Conservation (phyloP, 768 basidiomycete genomes). For the Pleurotus ostreatus region DNA sequence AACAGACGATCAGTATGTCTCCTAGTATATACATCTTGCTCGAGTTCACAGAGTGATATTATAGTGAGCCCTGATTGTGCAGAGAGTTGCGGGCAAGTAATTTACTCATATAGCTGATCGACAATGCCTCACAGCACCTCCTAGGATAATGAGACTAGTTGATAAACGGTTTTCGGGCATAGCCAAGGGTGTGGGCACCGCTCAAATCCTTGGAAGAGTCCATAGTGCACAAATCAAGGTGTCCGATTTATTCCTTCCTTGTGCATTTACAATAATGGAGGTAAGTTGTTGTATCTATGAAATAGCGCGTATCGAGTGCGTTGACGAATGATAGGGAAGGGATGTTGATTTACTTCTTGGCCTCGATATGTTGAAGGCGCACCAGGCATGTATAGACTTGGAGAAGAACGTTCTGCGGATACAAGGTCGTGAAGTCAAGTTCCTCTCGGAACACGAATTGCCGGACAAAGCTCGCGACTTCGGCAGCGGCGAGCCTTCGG, state of each 20-base stretch:
- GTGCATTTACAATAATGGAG: conserved; percentile 95
- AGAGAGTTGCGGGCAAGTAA: conserved; percentile 78
- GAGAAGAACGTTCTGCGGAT: conserved; percentile 89
- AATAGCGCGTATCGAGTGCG: not conserved
- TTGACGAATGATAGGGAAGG: conserved; percentile 53
- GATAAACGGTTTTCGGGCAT: conserved; percentile 87
- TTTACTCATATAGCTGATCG: conserved; percentile 4
- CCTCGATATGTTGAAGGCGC: conserved; percentile 98
- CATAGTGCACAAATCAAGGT: conserved; percentile 93
- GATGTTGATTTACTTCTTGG: conserved; percentile 96
- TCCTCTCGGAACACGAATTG: conserved; percentile 92
- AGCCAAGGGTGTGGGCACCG: conserved; percentile 91
- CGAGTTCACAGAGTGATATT: not conserved
- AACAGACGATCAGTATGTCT: conserved; percentile 90
- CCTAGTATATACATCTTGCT: not conserved
- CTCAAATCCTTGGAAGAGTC: conserved; percentile 88
- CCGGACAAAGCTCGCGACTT: conserved; percentile 69
- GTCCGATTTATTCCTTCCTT: conserved; percentile 78
- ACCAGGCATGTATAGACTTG: conserved; percentile 95
- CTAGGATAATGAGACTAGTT: conserved; percentile 87
- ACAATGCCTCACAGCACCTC: conserved; percentile 6
- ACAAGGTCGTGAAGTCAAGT: conserved; percentile 81
- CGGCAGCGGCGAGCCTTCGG: conserved; percentile 19
- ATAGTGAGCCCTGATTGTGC: conserved; percentile 91
- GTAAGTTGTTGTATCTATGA: conserved; percentile 29